These are phyloP conservation scores for Spathaspora sp. DNA, from an alignment of 1,139 yeast genomes.

Conservation along the genomic window DNA sequence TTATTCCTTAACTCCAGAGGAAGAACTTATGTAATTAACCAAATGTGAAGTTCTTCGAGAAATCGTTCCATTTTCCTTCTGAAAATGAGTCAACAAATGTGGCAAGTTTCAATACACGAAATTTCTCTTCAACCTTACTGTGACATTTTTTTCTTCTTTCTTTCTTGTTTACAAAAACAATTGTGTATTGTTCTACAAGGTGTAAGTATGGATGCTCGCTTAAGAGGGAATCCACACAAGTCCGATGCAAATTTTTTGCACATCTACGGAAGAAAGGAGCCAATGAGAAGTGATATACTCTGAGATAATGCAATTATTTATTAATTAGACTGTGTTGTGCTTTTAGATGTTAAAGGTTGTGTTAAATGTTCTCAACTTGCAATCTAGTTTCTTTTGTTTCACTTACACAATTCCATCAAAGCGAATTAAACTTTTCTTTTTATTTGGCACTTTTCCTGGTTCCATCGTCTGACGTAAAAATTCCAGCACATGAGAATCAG, in stretches of 20 bases:
- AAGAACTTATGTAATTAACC: background rate
- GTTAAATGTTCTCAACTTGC: no score
- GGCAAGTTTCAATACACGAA: background rate
- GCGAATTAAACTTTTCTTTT: background rate
- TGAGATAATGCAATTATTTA: no score
- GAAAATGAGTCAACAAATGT: background rate
- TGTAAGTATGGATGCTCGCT: background rate
- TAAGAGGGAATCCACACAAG: background rate
- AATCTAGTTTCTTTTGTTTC: no score
- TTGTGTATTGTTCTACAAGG: background rate
- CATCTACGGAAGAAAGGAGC: background rate
- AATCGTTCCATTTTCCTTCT: no score
- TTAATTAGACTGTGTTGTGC: no score
- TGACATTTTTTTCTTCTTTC: background rate
- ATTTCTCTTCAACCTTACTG: conserved; percentile 1
- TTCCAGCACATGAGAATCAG: background rate
- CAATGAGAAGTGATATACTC: background rate
- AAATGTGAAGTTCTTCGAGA: no score
- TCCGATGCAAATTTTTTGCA: background rate
- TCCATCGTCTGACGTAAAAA: background rate
- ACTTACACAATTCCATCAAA: background rate
- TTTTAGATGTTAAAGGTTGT: no score
- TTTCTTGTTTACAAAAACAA: background rate
- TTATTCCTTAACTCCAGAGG: background rate
- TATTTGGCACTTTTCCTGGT: background rate